Base-by-base conservation (phyloP, 2,329 filamentous ascomycete genomes). In the Verticillium dahliae region DNA sequence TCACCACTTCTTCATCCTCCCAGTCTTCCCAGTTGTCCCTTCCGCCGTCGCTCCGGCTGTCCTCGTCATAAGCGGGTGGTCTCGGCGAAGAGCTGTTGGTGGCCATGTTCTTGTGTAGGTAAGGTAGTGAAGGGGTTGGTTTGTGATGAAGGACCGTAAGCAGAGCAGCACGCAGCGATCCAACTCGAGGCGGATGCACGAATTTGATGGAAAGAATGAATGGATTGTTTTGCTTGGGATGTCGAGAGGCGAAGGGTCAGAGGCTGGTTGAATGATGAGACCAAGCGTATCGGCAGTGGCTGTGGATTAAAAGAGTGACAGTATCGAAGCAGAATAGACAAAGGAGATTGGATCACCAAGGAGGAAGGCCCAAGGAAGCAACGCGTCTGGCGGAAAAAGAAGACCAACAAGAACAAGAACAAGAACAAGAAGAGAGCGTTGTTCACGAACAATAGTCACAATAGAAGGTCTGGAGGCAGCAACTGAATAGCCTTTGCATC, bases 1-100 rank as follows among this genome's bases (percentile, higher is more conserved):
- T 78, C 27, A 76, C 60, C 35, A 73, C 72, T 52, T 80, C 75
- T 58, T 82, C 79, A 63, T 82, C 80, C 60, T 81, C 78, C 81
- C 81, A 84, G 34, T 82, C 79, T 62, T 83, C 81, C 81, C 81
- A 83, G 9, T 82, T 79, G 14, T 81, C 78, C 57, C 66, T 71
- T 50, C 63, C 66, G 14, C 34, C 10, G 6, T 60, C 41, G 33
- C 31, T 34, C 33, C 27, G 50, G 13, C 31, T n/a, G 13, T 34
- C 27, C 27, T 31, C 55, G 27, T 64, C 41, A 33, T 57, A 34
- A 11, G 15, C 31, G 22, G 38, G 58, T 60, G 50, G 57, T 41
- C 27, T 50, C 4, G 62, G 52, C 58, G 60, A 39, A 22, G 18
- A 6, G 11, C 31, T 35, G 31, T 61, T 35, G 15, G 39, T 57